Evolutionary conservation across 352 stramenopile genomes (phyloP), one percentile per base, ranked within the genome.

Genomic region (Aphanomyces euteiches): DNA sequence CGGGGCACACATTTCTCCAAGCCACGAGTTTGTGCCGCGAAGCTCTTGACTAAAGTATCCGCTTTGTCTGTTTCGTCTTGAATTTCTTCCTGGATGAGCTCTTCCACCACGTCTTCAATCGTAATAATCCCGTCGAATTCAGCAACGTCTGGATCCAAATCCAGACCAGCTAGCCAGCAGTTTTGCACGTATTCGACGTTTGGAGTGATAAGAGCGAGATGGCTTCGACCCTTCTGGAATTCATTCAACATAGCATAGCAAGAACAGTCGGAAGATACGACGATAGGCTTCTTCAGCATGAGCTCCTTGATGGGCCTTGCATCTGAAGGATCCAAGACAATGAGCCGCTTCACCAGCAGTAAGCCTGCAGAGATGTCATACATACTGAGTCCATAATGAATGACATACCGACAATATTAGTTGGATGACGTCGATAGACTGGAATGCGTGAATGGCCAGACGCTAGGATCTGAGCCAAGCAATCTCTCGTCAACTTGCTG

Each of bases 41-140:
- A 56, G 39, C 64, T 47, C 37, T 19, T 38, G 34, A 37, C 53
- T 21, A 38, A 15, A 19, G 37, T n/a, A 13, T 61, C 36, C 7
- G 19, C 19, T 19, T 36, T 47, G 64, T 92, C 90, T 47, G 74
- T 88, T 73, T 98, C 92, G 72, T 97, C 90, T 65, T 91, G 86
- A 66, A 98, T 97, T 67, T 95, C 83, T 59, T 96, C 88, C 69
- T 90, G 93, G 72, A 85, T 96, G 41, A 93, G 77, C 72, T 93
- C 84, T 72, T 98, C 92, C 47, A 98, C 80, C 10, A 97, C 81
- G 73, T 98, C 89, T 75, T 98, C 90, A 54, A 98, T 85, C 19
- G 90, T 97, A 28, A 96, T 77, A 66, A 97, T 93, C 15, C 90
- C 92, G 34, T 92, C 74, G 41, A 97, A 86, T 34, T 81, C 72